Base-by-base conservation (phyloP, 2,329 filamentous ascomycete species). In the Aspergillus caelatus region DNA sequence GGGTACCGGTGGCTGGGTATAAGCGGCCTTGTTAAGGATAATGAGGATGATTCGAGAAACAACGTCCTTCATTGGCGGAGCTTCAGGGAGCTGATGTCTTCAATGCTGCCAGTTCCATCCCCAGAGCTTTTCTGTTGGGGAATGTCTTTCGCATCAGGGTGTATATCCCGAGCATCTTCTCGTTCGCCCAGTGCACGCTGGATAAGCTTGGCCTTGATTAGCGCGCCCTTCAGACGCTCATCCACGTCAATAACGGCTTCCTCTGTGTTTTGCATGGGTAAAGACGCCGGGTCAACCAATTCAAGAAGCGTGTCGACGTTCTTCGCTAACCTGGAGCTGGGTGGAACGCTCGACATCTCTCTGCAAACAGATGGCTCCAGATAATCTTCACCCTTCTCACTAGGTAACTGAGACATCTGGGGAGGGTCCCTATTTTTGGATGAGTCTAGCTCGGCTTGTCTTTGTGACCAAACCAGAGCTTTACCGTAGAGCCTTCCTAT, bases 221-320 rank as follows among this genome's bases (percentile, higher is more conserved):
- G 86, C 4, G 93, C 94, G 67, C 92, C 87, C 79, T 94, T 95
- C 45, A 96, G 75, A 14, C 94, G 85, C 75, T 97, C 92, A 72
- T 99, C 95, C 72, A 96, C 94, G 72, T 97, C 94, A 57, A 91
- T 90, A 26, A 99, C 93, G 0, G 90, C 89, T 54, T 96, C 92
- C 74, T 98, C 94, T 5, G 87, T 90, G 74, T 99, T 99, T 63
- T 89, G 85, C 23, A 89, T 94, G 19, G 89, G 89, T 50, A 97
- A 79, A 1, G 89, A 94, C 6, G 88, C 88, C 0, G 90, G 89
- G 75, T 97, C 93, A 3, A 93, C 89, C 16, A 97, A 83, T 28
- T 90, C 89, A 65, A 93, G 89, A 11, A 98, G 82, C 9, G 88
- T 86, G 36, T 86, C 83, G 61, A 97, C 80, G 72, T 98, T 94